A percentile compares a stretch with the other conserved stretches of the same genome.
These are phyloP conservation scores for Fusarium sp. DNA, from an alignment of 2,329 filamentous ascomycete genomes.

Conservation along the genomic window DNA sequence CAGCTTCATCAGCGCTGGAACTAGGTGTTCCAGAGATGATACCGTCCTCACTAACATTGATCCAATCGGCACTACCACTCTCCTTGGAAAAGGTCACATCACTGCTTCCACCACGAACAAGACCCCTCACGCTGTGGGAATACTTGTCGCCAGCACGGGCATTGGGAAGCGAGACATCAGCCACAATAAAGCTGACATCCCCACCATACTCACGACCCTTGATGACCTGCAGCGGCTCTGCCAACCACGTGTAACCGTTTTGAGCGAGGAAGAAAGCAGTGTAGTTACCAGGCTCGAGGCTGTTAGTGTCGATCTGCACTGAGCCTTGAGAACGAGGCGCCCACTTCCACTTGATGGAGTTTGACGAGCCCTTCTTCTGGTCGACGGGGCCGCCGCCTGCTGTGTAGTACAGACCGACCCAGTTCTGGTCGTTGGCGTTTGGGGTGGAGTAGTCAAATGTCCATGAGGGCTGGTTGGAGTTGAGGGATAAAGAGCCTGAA, in stretches of 20 bases:
- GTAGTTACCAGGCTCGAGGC: constrained; percentile 50
- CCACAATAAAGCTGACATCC: constrained; percentile 48
- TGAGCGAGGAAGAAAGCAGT: constrained; percentile 53
- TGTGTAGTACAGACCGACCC: constrained; percentile 54
- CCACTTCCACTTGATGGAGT: constrained; percentile 52
- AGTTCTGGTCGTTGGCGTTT: constrained; percentile 49
- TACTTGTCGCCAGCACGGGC: constrained; percentile 52
- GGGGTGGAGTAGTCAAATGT: constrained; percentile 54
- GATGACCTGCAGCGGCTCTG: constrained; percentile 50
- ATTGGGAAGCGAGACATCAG: constrained; percentile 51
- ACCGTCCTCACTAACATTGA: constrained; percentile 50
- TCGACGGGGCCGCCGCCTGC: constrained; percentile 52
- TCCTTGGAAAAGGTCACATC: constrained; percentile 47
- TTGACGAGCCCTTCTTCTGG: constrained; percentile 42
- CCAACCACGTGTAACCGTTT: constrained; percentile 53
- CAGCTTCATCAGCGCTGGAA: constrained; percentile 28
- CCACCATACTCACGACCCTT: constrained; percentile 37
- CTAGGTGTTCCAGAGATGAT: constrained; percentile 53
- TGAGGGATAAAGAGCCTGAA: constrained; percentile 37
- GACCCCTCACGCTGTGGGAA: constrained; percentile 48
- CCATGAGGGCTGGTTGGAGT: constrained; percentile 36
- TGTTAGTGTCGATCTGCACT: constrained; percentile 42
- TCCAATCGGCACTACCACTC: constrained; percentile 48
- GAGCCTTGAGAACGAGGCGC: constrained; percentile 46
- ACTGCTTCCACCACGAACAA: constrained; percentile 48